Conservation (phyloP, 768 basidiomycete species). For the Tylopilus balloui region DNA sequence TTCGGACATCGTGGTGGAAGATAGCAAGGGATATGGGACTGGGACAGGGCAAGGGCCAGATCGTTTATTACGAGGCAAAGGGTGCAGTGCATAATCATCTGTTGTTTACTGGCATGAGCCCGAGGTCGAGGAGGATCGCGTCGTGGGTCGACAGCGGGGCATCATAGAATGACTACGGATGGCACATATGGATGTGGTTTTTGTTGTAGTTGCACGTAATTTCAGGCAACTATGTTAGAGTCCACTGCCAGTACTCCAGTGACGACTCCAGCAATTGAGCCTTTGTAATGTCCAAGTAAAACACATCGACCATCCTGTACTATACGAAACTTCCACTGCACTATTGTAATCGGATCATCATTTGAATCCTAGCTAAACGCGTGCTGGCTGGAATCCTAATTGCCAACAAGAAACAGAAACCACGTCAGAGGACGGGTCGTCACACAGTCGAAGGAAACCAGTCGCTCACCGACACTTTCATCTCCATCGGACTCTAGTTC, state of each 20-base stretch:
- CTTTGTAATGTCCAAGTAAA: no score
- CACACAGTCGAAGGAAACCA: background rate
- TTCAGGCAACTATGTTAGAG: no score
- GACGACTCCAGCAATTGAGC: no score
- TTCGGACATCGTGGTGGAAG: constrained; percentile 42
- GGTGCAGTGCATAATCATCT: constrained; percentile 55
- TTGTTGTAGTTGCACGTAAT: no score
- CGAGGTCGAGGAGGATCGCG: constrained; percentile 48
- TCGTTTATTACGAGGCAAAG: constrained; percentile 45
- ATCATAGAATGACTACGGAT: background rate
- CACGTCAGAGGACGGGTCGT: no score
- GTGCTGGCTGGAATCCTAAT: background rate
- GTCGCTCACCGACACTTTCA: background rate
- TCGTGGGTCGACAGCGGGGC: constrained; percentile 36
- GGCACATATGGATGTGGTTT: background rate
- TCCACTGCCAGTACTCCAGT: no score
- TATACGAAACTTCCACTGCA: no score
- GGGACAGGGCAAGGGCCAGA: constrained; percentile 34
- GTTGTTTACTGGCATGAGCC: constrained; percentile 51
- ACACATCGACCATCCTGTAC: background rate
- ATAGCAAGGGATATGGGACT: constrained; percentile 53
- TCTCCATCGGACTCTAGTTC: background rate
- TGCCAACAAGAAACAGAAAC: background rate
- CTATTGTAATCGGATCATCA: background rate
- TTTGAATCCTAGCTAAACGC: background rate